Percentiles rank a stretch among this genome's conserved stretches.
These are phyloP conservation scores for Claviceps pusilla DNA, from an alignment of 2,329 filamentous ascomycete species.

Conservation along the genomic window DNA sequence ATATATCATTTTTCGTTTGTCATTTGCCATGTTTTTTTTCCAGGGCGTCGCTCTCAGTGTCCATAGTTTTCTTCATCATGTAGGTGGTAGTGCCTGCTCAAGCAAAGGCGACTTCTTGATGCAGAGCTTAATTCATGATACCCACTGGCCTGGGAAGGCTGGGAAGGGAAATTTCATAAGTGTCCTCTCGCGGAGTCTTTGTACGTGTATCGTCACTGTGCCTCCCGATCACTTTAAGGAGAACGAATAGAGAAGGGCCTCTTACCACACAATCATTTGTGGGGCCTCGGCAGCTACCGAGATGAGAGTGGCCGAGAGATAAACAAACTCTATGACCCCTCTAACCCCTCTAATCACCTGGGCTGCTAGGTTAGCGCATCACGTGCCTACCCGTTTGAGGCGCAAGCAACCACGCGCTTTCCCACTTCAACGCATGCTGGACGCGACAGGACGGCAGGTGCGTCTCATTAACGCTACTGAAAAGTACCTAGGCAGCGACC, in stretches of 20 bases:
- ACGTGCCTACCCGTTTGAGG: constrained; percentile 8
- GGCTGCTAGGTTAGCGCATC: background rate
- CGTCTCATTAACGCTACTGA: background rate
- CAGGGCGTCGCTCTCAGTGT: background rate
- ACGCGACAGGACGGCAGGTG: background rate
- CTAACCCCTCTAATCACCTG: background rate
- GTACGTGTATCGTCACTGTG: too few species aligned
- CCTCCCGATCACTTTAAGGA: background rate
- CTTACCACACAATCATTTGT: background rate
- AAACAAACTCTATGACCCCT: background rate
- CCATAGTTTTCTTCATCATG: background rate
- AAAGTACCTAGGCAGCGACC: background rate
- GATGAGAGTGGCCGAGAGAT: background rate
- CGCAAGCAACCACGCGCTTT: constrained; percentile 1
- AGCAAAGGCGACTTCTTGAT: background rate
- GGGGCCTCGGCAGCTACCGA: background rate
- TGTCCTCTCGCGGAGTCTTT: too few species aligned
- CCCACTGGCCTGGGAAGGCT: background rate
- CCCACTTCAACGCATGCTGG: background rate
- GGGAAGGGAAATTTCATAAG: background rate
- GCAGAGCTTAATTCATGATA: background rate
- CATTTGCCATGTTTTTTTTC: background rate
- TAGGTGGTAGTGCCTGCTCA: background rate
- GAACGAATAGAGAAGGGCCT: background rate
- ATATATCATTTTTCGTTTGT: background rate